A percentile compares a stretch with the other conserved stretches of the same genome.
These are phyloP conservation scores for Pseudogymnoascus sp. DNA, from an alignment of 2,329 filamentous ascomycete species.

Conservation along the genomic window DNA sequence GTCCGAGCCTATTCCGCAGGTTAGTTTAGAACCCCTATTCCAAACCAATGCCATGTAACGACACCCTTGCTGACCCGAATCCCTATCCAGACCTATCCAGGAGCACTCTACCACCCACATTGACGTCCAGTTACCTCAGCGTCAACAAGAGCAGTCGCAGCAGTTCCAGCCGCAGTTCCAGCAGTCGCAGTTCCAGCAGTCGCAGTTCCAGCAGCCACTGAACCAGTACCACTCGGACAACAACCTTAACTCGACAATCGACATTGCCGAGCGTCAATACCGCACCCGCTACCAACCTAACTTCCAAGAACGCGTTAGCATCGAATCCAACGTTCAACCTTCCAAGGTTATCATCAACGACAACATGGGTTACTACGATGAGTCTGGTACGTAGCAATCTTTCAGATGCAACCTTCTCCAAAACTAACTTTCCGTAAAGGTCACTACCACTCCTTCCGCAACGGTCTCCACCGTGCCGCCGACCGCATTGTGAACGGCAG, in stretches of 20 bases:
- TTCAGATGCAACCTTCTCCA: not conserved
- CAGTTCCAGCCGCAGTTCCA: slow-evolving; percentile 53
- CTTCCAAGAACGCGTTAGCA: slow-evolving; percentile 51
- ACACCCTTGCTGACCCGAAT: slow-evolving; percentile 16
- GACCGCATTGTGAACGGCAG: slow-evolving; percentile 60
- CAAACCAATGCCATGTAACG: slow-evolving; percentile 19
- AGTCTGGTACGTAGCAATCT: slow-evolving; percentile 44
- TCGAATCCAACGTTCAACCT: slow-evolving; percentile 36
- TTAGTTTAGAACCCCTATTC: slow-evolving; percentile 26
- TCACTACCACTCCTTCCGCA: slow-evolving; percentile 68
- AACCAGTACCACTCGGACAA: slow-evolving; percentile 43
- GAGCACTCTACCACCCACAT: slow-evolving; percentile 42
- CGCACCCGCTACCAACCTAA: slow-evolving; percentile 53
- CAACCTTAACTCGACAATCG: slow-evolving; percentile 42
- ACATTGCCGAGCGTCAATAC: slow-evolving; percentile 61
- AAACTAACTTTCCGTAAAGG: slow-evolving; percentile 35
- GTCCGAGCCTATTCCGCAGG: slow-evolving; percentile 49
- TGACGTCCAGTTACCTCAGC: slow-evolving; percentile 40
- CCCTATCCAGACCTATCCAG: slow-evolving; percentile 29
- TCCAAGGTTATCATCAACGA: slow-evolving; percentile 25
- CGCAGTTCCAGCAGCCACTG: slow-evolving; percentile 57
- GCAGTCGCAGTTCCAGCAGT: slow-evolving; percentile 46
- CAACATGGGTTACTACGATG: slow-evolving; percentile 78
- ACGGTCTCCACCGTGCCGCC: slow-evolving; percentile 60
- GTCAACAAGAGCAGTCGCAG: slow-evolving; percentile 24